Percentiles rank a stretch among this genome's conserved stretches.
Conservation (phyloP, 352 stramenopile species). For the Pythium scleroteichum region DNA sequence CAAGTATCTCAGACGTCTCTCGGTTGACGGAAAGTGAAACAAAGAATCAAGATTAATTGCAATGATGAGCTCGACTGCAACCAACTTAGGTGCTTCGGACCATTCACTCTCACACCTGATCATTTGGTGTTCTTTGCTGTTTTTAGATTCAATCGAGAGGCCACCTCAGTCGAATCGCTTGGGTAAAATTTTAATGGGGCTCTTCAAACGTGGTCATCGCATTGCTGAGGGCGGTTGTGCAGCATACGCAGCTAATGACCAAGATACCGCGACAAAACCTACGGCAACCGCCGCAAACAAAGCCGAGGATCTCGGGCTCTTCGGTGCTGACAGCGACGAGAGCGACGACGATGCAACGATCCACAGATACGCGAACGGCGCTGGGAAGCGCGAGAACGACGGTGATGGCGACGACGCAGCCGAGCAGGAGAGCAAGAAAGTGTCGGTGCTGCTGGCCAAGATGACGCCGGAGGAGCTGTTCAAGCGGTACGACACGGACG, state of each 20-base stretch:
- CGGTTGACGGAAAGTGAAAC: no score
- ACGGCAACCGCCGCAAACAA: background rate
- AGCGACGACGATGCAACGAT: slow-evolving; percentile 83
- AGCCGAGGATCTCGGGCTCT: slow-evolving; percentile 47
- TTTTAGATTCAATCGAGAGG: no score
- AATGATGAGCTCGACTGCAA: no score
- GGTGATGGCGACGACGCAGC: slow-evolving; percentile 30
- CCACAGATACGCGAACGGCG: slow-evolving; percentile 53
- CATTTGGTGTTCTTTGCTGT: no score
- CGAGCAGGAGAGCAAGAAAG: slow-evolving; percentile 59
- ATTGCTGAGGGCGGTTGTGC: slow-evolving; percentile 21
- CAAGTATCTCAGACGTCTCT: no score
- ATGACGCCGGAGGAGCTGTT: slow-evolving; percentile 89
- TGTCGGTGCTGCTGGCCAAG: slow-evolving; percentile 68
- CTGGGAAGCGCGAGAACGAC: slow-evolving; percentile 11
- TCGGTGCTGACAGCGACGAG: slow-evolving; percentile 74
- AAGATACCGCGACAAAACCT: background rate
- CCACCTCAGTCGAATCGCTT: no score
- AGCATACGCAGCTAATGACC: background rate
- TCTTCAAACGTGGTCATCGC: slow-evolving; percentile 28
- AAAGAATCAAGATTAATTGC: no score
- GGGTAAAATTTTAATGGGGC: slow-evolving; percentile 10
- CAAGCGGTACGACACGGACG: slow-evolving; percentile 89
- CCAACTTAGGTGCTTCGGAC: no score
- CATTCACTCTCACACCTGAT: no score